Evolutionary conservation across 495 filamentous ascomycete species (phyloP), one percentile per base, ranked within the genome.

Genomic region (Penicillium verhagenii): DNA sequence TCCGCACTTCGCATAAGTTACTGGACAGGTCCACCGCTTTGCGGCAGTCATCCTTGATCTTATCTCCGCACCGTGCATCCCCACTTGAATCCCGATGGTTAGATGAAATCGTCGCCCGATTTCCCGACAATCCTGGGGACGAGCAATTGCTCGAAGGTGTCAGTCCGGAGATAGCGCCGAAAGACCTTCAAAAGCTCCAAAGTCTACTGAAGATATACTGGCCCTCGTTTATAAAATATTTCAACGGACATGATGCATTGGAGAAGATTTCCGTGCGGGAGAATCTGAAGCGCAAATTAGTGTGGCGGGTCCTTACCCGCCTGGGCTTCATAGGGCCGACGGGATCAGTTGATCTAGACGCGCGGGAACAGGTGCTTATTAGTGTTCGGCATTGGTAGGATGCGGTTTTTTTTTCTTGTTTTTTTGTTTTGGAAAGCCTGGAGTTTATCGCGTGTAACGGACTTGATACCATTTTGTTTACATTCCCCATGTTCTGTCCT

Each of bases 211-310:
- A 74, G 35, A 72, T 70, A 21, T 69, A 76, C 24, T 84, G 82
- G 78, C 79, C 81, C 6, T 69, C 66, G 7, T 73, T 84, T 45
- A 56, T 86, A 60, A 88, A 88, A 66, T 95, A 96, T 69, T 90
- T 97, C 57, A 92, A 97, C 70, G 94, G 94, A 1, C 77, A 79
- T 40, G 84, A 90, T 67, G 90, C 93, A 5, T 72, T 98, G 35
- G 94, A 98, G 74, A 87, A 92, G 67, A 89, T 97, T 63, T 79
- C 84, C 0, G 79, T 91, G 10, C 78, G 84, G 31, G 92, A 97
- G 74, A 85, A 84, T 9, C 77, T 96, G 72, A 95, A 92, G 75
- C 77, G 92, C 40, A 95, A 92, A 72, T 82, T 86, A 54, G 86
- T 89, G 13, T 89, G 86, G 81, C 82, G 79, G 55, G 70, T 93